Base-by-base conservation (phyloP, 2,329 filamentous ascomycete species). In the Cordyceps tenuipes region DNA sequence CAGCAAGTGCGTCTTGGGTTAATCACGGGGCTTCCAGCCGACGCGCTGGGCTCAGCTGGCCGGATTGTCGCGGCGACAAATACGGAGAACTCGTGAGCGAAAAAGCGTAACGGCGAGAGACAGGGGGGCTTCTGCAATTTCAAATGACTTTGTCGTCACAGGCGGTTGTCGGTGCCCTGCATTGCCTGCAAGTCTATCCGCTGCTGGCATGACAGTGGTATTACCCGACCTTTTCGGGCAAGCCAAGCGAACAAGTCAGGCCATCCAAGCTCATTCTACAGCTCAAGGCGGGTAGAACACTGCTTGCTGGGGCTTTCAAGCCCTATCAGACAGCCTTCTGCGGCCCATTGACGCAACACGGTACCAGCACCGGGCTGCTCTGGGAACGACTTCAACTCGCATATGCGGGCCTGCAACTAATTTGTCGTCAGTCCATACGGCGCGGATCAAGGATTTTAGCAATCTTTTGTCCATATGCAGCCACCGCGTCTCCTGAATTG, bases 351-450 rank as follows among this genome's bases (percentile, higher is more conserved):
- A 57, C 19, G 23, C 54, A 26, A 15, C 19, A 23, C 44, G 31
- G 44, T 6, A 19, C 1, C 29, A 26, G 31, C 54, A 44, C 31
- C 46, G 48, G 47, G 17, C 34, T 39, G n/a, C 54, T 49, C 34
- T 51, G 29, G 34, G 5, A 46, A 43, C 39, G 36, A 39, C 15
- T 36, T 36, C 36, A 39, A 46, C 39, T 46, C 47, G 48, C 39
- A 43, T 46, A 59, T 52, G 57, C 57, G 49, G 57, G 57, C 57
- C 48, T 34, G 48, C 49, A 47, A 59, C 57, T 59, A 52, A 52
- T 52, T 36, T 52, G 21, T 36, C 48, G 56, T 46, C 49, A 36
- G 23, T 46, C 26, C 26, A 15, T 19, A 19, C 52, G 39, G 39
- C 48, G 48, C 48, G 46, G 47, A 46, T 26, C n/a, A 51, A 17